A percentile compares a stretch with the other conserved stretches of the same genome.
Conservation (phyloP, 2,329 filamentous ascomycete species). For the Aspergillus tamarii region DNA sequence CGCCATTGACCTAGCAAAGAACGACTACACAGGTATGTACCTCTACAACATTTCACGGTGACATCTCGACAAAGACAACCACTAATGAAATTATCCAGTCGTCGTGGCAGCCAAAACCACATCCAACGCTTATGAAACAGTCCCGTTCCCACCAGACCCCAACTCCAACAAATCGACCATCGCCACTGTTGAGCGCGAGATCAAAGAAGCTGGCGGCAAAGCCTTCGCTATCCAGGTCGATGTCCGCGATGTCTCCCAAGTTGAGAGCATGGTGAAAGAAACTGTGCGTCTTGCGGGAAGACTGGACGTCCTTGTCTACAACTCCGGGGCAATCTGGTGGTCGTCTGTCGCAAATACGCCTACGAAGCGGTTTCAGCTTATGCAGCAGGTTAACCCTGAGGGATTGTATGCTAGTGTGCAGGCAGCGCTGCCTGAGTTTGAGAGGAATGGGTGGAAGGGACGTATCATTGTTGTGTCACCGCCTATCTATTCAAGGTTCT, state of each 20-base stretch:
- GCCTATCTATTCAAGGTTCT: conserved; percentile 83
- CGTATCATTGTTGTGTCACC: conserved; percentile 79
- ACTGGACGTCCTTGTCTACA: conserved; percentile 78
- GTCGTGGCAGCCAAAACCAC: conserved; percentile 77
- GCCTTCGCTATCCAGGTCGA: conserved; percentile 72
- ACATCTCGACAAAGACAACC: not conserved
- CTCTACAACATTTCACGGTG: not conserved
- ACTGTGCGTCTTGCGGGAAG: conserved; percentile 63
- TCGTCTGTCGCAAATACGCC: conserved; percentile 72
- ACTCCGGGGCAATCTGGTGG: conserved; percentile 87
- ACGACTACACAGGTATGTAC: conserved; percentile 67
- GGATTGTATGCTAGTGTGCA: conserved; percentile 76
- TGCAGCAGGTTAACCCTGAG: conserved; percentile 75
- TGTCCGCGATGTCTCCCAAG: conserved; percentile 64
- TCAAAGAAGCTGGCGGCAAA: conserved; percentile 64
- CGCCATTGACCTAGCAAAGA: conserved; percentile 73
- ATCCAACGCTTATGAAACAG: conserved; percentile 60
- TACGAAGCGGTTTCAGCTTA: conserved; percentile 74
- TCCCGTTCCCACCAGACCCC: conserved; percentile 72
- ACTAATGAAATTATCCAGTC: conserved; percentile 51
- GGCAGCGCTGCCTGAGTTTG: conserved; percentile 68
- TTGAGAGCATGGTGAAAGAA: conserved; percentile 62
- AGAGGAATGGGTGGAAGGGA: conserved; percentile 56
- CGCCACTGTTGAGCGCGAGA: conserved; percentile 77
- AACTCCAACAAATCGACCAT: conserved; percentile 77